Evolutionary conservation across 1,284 basidiomycete genomes (phyloP).

Genomic region (Sporisorium scitamineum): DNA sequence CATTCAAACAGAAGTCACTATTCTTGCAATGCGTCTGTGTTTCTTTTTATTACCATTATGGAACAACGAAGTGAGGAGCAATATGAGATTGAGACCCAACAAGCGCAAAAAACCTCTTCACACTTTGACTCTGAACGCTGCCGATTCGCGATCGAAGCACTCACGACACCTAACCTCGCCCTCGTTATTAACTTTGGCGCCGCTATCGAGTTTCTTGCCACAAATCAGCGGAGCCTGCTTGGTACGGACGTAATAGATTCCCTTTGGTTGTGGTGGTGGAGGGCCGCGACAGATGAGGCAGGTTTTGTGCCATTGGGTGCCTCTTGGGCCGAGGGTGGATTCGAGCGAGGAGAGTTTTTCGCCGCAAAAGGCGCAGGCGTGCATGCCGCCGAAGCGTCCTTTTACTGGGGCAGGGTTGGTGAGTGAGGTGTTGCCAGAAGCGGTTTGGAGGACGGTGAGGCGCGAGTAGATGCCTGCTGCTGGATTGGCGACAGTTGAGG

Average conservation of each 20-base stretch:
- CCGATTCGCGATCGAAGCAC: conserved; percentile 47
- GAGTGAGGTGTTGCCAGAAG: conserved; percentile 13
- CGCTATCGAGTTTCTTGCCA: conserved; percentile 53
- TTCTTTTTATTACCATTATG: too few relatives aligned
- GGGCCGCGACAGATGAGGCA: conserved; percentile 52
- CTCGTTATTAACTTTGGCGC: conserved; percentile 51
- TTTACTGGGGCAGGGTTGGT: not conserved
- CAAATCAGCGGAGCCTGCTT: conserved; percentile 12
- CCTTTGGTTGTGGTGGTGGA: not conserved
- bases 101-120: not conserved
- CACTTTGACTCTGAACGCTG: conserved; percentile 17
- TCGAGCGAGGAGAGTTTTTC: conserved; percentile 51
- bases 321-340: conserved; percentile 49
- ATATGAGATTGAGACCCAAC: too few relatives aligned
- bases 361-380: conserved; percentile 46
- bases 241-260: not conserved
- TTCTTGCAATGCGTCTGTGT: too few relatives aligned
- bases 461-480: conserved; percentile 52
- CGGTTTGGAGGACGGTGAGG: conserved; percentile 13
- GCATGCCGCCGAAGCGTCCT: conserved; percentile 48
- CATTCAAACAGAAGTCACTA: not conserved
- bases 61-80: too few relatives aligned
- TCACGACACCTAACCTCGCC: conserved; percentile 57
- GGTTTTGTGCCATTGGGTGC: conserved; percentile 50
- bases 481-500: conserved; percentile 25